Percentiles rank a stretch among this genome's conserved stretches.
These are phyloP conservation scores for Iberis pinnata DNA, from an alignment of 345 rosid species.

Conservation along the genomic window DNA sequence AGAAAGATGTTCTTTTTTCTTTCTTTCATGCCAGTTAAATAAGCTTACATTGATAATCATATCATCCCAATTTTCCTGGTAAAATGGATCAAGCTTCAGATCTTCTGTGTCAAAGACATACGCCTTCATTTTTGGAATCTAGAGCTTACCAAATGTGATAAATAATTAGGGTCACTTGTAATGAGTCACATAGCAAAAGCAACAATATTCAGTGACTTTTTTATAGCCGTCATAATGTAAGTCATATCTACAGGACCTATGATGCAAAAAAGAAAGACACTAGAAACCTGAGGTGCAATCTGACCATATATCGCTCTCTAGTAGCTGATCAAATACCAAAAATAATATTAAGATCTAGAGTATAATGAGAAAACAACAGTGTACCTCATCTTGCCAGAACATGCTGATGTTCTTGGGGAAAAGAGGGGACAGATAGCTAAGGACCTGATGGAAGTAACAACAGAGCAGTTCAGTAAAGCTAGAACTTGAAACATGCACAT, in stretches of 20 bases:
- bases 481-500: constrained; percentile 19
- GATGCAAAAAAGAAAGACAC: constrained; percentile 5
- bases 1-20: not conserved
- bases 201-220: constrained; percentile 17
- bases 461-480: not conserved
- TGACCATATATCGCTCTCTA: not conserved
- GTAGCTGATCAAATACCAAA: not conserved
- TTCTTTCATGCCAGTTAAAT: constrained; percentile 11
- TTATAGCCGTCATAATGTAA: not conserved
- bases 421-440: constrained; percentile 80
- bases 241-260: constrained; percentile 4
- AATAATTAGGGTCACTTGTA: constrained; percentile 37
- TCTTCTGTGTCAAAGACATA: constrained; percentile 94
- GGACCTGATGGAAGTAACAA: constrained; percentile 55
- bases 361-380: constrained; percentile 26
- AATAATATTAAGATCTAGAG: not conserved
- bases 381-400: constrained; percentile 99
- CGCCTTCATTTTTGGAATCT: constrained; percentile 99
- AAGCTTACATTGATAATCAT: constrained; percentile 84
- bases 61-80: constrained; percentile 97
- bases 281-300: not conserved
- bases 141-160: constrained; percentile 72
- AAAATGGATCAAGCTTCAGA: constrained; percentile 80
- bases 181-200: not conserved
- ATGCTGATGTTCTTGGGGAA: constrained; percentile 77